These are phyloP conservation scores for Neurospora sp. DNA, from an alignment of 495 filamentous ascomycete species.

Conservation along the genomic window DNA sequence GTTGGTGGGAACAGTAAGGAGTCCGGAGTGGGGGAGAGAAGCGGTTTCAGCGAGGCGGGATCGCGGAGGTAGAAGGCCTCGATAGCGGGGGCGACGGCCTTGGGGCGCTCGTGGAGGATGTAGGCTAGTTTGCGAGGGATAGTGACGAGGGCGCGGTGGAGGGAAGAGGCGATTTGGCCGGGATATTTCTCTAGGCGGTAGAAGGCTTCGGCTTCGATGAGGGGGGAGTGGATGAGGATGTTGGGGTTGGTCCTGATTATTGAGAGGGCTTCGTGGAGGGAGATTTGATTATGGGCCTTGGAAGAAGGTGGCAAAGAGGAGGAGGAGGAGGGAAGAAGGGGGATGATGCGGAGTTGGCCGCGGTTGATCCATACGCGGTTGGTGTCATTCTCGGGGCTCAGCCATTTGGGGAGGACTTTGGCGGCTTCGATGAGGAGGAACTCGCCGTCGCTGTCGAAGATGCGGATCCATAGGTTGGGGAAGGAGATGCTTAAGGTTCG, in stretches of 20 bases:
- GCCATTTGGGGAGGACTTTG: constrained; percentile 74
- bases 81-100: constrained; percentile 67
- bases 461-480: constrained; percentile 67
- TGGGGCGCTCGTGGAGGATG: constrained; percentile 61
- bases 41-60: constrained; percentile 60
- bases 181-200: constrained; percentile 79
- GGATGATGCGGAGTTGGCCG: constrained; percentile 65
- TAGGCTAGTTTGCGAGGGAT: constrained; percentile 79
- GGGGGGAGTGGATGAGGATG: constrained; percentile 49
- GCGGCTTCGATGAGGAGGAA: constrained; percentile 94
- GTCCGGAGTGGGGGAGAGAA: constrained; percentile 37
- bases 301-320: constrained; percentile 12
- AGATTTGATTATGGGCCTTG: constrained; percentile 30
- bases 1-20: constrained; percentile 52
- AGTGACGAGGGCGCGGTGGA: constrained; percentile 60
- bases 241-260: constrained; percentile 44
- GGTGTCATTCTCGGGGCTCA: constrained; percentile 82
- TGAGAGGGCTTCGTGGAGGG: constrained; percentile 47
- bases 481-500: constrained; percentile 63
- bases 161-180: constrained; percentile 51
- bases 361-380: constrained; percentile 78
- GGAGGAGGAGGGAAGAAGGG: constrained; percentile 22
- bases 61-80: constrained; percentile 93
- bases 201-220: constrained; percentile 83
- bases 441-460: constrained; percentile 83